Evolutionary conservation across 352 stramenopile species (phyloP).

Genomic region (Peronospora destructor): DNA sequence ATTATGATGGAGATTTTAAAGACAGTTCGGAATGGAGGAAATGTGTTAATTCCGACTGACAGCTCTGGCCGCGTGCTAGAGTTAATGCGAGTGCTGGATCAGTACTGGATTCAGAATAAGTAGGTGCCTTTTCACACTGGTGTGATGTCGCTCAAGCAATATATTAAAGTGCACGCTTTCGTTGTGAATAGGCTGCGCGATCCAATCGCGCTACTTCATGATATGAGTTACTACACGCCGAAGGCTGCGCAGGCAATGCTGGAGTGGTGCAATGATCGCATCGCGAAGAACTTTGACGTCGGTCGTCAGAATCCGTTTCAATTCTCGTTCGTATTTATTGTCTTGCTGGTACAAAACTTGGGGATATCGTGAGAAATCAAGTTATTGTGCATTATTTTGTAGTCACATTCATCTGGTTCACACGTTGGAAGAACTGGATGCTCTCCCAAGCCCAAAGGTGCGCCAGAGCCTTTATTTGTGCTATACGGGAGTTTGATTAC

Average conservation of each 20-base stretch:
- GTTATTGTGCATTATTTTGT: not conserved
- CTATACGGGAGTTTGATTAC: not conserved
- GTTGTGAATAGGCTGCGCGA: constrained; percentile 49
- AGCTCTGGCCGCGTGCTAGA: constrained; percentile 92
- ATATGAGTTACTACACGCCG: constrained; percentile 87
- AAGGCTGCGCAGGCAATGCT: constrained; percentile 86
- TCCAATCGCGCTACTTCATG: constrained; percentile 80
- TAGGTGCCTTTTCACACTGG: constrained; percentile 36
- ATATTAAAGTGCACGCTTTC: constrained; percentile 2
- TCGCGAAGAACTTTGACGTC: constrained; percentile 87
- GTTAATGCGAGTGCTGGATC: constrained; percentile 90
- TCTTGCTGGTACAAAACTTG: not conserved
- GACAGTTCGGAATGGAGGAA: constrained; percentile 87
- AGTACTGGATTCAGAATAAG: constrained; percentile 95
- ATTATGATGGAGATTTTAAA: constrained; percentile 92
- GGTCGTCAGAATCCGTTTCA: constrained; percentile 85
- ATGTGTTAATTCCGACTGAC: constrained; percentile 93
- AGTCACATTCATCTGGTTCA: constrained; percentile 86
- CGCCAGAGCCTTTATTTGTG: not conserved
- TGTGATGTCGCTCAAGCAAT: constrained; percentile 1
- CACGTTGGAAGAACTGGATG: constrained; percentile 81
- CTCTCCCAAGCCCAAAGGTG: constrained; percentile 75
- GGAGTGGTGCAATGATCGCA: constrained; percentile 87
- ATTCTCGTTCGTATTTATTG: constrained; percentile 55
- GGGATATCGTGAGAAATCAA: not conserved